Evolutionary conservation across 225 moss, liverwort and hornwort genomes (phyloP).

Genomic region (Antitrichia curtipendula): DNA sequence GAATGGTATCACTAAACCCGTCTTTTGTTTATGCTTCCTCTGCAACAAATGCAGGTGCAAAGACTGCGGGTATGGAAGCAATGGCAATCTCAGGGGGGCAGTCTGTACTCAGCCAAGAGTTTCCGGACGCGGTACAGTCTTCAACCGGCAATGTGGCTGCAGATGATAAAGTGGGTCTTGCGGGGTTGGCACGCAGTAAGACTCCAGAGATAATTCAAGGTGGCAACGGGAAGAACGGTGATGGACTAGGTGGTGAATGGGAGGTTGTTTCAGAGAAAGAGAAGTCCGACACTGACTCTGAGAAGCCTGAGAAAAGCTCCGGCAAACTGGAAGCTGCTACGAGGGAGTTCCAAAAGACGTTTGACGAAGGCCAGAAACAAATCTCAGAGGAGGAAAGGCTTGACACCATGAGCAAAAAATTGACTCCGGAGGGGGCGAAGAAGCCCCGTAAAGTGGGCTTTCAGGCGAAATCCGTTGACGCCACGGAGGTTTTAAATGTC

Average conservation of each 20-base stretch:
- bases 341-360: constrained; percentile 9
- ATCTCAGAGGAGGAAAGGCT: constrained; percentile 39
- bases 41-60: background rate
- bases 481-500: constrained; percentile 18
- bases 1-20: background rate
- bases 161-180: constrained; percentile 20
- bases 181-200: constrained; percentile 15
- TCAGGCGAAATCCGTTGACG: background rate
- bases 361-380: constrained; percentile 20
- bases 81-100: constrained; percentile 1
- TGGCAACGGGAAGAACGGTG: constrained; percentile 25
- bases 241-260: constrained; percentile 65
- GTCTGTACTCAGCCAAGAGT: constrained; percentile 10
- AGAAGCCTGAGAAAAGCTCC: constrained; percentile 15
- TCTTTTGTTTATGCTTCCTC: background rate
- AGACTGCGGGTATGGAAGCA: background rate
- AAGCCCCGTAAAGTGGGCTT: constrained; percentile 21
- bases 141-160: background rate
- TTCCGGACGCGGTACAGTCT: background rate
- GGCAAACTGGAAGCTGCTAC: constrained; percentile 7
- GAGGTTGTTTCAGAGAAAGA: constrained; percentile 83
- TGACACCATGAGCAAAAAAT: constrained; percentile 4
- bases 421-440: constrained; percentile 21
- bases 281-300: constrained; percentile 50
- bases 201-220: constrained; percentile 5